A percentile compares a stretch with the other conserved stretches of the same genome.
These are phyloP conservation scores for Entonaema liquescens DNA, from an alignment of 495 filamentous ascomycete genomes.

Conservation along the genomic window DNA sequence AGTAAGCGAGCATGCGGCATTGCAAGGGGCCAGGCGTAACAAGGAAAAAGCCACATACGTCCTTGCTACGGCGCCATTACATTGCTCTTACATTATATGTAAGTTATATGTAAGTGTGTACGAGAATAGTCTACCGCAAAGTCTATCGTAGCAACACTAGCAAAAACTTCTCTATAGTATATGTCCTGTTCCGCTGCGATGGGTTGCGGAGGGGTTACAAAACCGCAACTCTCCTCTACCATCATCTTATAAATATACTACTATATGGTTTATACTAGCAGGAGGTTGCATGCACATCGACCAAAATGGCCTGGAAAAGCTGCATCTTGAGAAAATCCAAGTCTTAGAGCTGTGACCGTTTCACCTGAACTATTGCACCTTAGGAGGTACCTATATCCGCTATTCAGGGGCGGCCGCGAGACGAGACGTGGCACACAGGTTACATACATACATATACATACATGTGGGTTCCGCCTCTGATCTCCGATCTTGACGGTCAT, in stretches of 20 bases:
- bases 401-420: neutral
- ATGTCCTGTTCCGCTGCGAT: conserved; percentile 25
- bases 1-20: conserved; percentile 2
- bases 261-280: conserved; percentile 2
- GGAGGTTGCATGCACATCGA: conserved; percentile 35
- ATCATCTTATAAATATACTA: conserved; percentile 31
- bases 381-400: neutral
- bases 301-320: conserved; percentile 20
- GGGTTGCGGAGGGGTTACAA: neutral
- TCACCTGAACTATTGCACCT: neutral
- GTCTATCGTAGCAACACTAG: neutral
- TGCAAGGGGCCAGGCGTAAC: neutral
- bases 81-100: too few relatives aligned
- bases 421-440: neutral
- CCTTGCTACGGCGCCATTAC: conserved; percentile 10
- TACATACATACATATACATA: conserved; percentile 4
- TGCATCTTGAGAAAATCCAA: conserved; percentile 19
- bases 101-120: conserved; percentile 27
- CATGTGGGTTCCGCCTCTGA: conserved; percentile 6
- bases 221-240: conserved; percentile 23
- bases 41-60: conserved; percentile 22
- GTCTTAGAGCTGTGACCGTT: conserved; percentile 15
- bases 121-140: conserved; percentile 23
- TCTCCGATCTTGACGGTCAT: conserved; percentile 35
- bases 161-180: neutral